A percentile compares a stretch with the other conserved stretches of the same genome.
phyloP scores from a whole-genome alignment of 768 basidiomycete genomes.

The Cyclocybe aegerita region DNA sequence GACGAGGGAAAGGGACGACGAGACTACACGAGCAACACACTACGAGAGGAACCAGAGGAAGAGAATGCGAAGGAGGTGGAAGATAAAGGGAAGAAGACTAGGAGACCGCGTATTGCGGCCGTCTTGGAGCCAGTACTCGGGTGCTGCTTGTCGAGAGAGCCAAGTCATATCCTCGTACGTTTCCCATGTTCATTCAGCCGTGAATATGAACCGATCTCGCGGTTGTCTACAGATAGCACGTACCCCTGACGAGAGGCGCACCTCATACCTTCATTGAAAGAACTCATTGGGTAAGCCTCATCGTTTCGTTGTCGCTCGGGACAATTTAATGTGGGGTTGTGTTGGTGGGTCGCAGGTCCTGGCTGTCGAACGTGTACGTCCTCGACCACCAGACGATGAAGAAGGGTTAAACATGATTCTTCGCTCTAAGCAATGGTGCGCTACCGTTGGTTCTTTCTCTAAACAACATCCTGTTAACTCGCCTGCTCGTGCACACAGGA shows the following conservation, averaged over 20 bases:
- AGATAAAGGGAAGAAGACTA: no score
- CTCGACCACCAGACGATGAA: slow-evolving; percentile 50
- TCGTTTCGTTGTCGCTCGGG: background rate
- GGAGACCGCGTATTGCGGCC: background rate
- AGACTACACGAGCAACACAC: no score
- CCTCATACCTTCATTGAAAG: slow-evolving; percentile 24
- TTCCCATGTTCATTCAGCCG: slow-evolving; percentile 19
- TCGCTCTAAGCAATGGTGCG: slow-evolving; percentile 57
- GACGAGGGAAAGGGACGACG: no score
- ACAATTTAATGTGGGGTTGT: no score
- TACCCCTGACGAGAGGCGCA: slow-evolving; percentile 23
- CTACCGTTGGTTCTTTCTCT: background rate
- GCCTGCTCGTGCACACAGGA: slow-evolving; percentile 30
- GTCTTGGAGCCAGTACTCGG: background rate
- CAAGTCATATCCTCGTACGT: slow-evolving; percentile 14
- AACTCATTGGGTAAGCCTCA: slow-evolving; percentile 20
- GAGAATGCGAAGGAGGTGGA: no score
- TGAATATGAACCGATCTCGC: slow-evolving; percentile 3
- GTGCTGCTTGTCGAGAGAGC: slow-evolving; percentile 3
- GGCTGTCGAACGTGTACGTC: slow-evolving; percentile 11
- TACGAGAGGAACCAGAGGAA: no score
- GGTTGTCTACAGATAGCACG: slow-evolving; percentile 8
- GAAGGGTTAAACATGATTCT: slow-evolving; percentile 53
- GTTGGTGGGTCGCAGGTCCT: background rate
- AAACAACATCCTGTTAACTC: background rate